These are phyloP conservation scores for Musa itinerans DNA, from an alignment of 176 grass and related monocot species.

Conservation along the genomic window DNA sequence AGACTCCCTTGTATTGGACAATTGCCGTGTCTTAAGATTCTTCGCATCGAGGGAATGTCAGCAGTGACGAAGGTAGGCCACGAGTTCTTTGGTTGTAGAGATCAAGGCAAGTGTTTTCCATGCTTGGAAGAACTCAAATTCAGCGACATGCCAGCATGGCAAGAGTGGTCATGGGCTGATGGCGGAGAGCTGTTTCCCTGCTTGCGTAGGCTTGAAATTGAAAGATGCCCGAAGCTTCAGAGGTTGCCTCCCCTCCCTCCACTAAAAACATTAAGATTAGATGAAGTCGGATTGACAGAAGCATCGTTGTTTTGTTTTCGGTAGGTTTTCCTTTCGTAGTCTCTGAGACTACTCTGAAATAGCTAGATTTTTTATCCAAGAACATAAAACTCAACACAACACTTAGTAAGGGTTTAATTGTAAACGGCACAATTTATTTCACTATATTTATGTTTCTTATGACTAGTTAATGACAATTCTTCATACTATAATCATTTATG, in stretches of 20 bases:
- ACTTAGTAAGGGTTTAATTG: too few species aligned
- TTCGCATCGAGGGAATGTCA: background rate
- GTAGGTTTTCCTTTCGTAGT: rapidly evolving
- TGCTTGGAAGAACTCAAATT: background rate
- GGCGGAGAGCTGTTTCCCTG: background rate
- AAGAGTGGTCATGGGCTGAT: background rate
- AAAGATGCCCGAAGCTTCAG: slow-evolving; percentile 1
- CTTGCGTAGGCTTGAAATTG: background rate
- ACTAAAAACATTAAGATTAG: background rate
- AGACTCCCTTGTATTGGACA: too few species aligned
- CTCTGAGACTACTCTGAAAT: too few species aligned
- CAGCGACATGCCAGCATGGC: background rate
- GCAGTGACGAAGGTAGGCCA: background rate
- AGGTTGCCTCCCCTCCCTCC: background rate
- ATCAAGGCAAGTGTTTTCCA: background rate
- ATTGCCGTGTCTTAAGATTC: too few species aligned
- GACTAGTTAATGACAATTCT: too few species aligned
- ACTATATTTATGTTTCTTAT: too few species aligned
- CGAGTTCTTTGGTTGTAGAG: background rate
- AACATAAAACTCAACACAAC: too few species aligned
- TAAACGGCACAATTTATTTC: too few species aligned
- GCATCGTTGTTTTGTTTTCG: rapidly evolving
- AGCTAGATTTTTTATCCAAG: too few species aligned
- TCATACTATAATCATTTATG: too few species aligned
- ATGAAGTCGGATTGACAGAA: background rate